A percentile compares a stretch with the other conserved stretches of the same genome.
phyloP scores from a whole-genome alignment of 306 rosid genomes.

The Alnus rubra region DNA sequence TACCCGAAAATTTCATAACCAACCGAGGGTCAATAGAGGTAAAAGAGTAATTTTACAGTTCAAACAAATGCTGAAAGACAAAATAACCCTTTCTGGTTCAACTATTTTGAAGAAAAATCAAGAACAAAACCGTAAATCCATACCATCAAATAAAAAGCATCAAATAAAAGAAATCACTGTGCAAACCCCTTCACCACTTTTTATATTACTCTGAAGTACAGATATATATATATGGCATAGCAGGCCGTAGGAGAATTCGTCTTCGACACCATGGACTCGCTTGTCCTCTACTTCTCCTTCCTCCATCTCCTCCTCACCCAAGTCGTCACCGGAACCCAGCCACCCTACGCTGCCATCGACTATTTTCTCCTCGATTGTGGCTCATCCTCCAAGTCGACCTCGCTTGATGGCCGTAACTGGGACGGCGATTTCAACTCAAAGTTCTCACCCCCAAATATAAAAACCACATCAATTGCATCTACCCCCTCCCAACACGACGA shows the following conservation, averaged over 20 bases:
- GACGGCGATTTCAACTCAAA: background rate
- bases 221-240: too few relatives aligned
- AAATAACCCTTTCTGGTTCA: too few relatives aligned
- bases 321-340: background rate
- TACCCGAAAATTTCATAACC: too few relatives aligned
- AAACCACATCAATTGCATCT: background rate
- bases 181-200: too few relatives aligned
- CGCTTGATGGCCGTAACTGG: background rate
- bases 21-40: too few relatives aligned
- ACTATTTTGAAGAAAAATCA: too few relatives aligned
- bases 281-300: background rate
- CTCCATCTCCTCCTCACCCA: background rate
- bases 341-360: background rate
- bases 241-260: background rate
- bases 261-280: background rate
- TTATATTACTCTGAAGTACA: too few relatives aligned
- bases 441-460: background rate
- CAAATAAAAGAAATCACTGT: too few relatives aligned
- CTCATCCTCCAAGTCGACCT: background rate
- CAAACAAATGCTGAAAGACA: too few relatives aligned
- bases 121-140: too few relatives aligned
- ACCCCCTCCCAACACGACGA: background rate
- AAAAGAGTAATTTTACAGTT: too few relatives aligned
- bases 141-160: too few relatives aligned
- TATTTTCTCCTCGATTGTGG: background rate